Base-by-base conservation (phyloP, 2,329 filamentous ascomycete genomes). In the Aspergillus ibericus region DNA sequence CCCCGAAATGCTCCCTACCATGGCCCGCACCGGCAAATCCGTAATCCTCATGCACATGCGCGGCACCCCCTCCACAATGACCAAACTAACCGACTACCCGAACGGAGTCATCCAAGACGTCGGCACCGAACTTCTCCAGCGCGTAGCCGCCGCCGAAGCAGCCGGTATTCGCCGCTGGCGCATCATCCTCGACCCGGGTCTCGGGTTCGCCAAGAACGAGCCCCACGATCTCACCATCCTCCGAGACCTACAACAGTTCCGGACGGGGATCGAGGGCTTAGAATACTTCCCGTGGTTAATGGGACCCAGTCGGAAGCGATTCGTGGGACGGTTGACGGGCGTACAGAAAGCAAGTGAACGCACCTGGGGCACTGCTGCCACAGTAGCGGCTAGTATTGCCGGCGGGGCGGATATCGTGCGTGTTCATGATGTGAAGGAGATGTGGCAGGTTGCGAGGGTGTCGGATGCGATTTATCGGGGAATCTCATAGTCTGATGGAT, bases 21-120 rank as follows among this genome's bases (percentile, higher is more conserved):
- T 93, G 62, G 93, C 91, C 0, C 81, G 83, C 4, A 83, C 95
- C 0, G 88, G 90, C 35, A 91, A 88, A 67, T 92, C 92, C 2
- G 87, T 97, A 32, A 82, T 87, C 63, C 82, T 97, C 53, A 96
- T 96, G 91, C 93, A 97, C 78, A 96, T 95, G 90, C 91, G 93
- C 67, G 93, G 93, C 52, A 91, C 86, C 3, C 92, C 93, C 0
- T 83, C 84, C 52, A 96, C 89, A 2, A 97, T 97, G 93, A 87
- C 81, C 62, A 77, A 77, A 27, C 76, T 91, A 5, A 85, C 85
- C 46, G 75, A 83, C 49, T 96, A 96, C 71, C 86, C 88, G 0
- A 77, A 82, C 13, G 89, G 88, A 2, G 75, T 96, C 22, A 78
- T 93, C 18, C 72, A 81, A 0, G 85, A 84, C 9, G 81, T 96